phyloP scores from a whole-genome alignment of 495 filamentous ascomycete genomes.

The Daldinia vernicosa region DNA sequence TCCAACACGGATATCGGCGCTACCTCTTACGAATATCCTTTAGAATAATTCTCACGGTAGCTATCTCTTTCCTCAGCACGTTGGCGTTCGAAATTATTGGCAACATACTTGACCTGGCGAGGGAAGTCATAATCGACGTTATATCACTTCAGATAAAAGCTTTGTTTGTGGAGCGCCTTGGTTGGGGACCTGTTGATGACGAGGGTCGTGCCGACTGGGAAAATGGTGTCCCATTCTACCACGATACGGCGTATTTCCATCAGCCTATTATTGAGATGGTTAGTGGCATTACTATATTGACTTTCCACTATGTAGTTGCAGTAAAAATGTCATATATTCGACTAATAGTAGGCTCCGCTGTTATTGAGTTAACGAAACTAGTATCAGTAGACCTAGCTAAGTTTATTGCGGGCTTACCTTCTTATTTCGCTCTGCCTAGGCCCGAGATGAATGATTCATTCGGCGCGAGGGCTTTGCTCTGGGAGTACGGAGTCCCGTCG shows the following conservation, averaged over 20 bases:
- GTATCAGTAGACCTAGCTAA: not conserved
- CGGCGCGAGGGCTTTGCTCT: conserved; percentile 1
- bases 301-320: conserved; percentile 12
- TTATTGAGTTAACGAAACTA: conserved; percentile 3
- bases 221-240: conserved; percentile 6
- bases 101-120: conserved; percentile 4
- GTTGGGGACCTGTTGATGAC: conserved; percentile 23
- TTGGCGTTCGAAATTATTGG: conserved; percentile 32
- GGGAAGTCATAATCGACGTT: not conserved
- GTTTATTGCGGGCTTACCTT: conserved; percentile 8
- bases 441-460: conserved; percentile 4
- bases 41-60: conserved; percentile 23
- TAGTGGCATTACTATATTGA: not conserved
- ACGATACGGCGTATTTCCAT: conserved; percentile 7
- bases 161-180: conserved; percentile 12
- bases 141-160: conserved; percentile 3
- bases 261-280: conserved; percentile 4
- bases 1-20: conserved; percentile 5
- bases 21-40: conserved; percentile 26
- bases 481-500: conserved; percentile 29
- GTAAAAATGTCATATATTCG: conserved; percentile 6
- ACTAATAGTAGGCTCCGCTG: not conserved
- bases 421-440: conserved; percentile 12
- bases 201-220: conserved; percentile 9
- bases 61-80: conserved; percentile 34